These are phyloP conservation scores for Brachypodium distachyon DNA, from an alignment of 202 grass and related monocot genomes.

Conservation along the genomic window DNA sequence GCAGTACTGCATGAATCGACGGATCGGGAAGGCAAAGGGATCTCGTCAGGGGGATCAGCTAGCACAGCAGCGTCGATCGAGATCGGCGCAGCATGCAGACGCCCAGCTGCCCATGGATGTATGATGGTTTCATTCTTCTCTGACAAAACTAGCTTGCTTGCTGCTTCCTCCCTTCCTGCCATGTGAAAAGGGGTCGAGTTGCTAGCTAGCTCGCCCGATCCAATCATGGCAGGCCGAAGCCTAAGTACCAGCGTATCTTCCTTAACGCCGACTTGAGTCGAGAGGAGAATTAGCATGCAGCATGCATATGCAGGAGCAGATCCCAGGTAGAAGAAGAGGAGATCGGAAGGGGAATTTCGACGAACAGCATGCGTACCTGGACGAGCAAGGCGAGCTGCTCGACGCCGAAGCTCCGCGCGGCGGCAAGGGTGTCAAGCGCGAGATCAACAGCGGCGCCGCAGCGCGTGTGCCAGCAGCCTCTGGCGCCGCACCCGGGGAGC, in stretches of 20 bases:
- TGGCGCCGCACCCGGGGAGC: constrained; percentile 54
- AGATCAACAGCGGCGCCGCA: constrained; percentile 96
- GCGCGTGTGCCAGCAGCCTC: constrained; percentile 96
- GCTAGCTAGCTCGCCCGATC: too few species aligned
- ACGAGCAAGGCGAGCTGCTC: constrained; percentile 85
- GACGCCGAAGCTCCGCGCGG: constrained; percentile 87
- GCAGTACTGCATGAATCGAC: constrained; percentile 25
- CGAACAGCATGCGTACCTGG: too few species aligned
- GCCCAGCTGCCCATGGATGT: too few species aligned
- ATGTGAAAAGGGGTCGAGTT: not conserved
- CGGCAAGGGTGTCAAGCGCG: constrained; percentile 90
- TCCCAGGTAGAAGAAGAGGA: not conserved
- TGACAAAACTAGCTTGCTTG: not conserved
- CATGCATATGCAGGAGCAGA: not conserved
- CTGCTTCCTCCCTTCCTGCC: not conserved
- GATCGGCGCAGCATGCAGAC: not conserved
- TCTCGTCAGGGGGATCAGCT: constrained; percentile 16
- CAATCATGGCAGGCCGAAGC: constrained; percentile 9
- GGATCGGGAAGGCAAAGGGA: constrained; percentile 33
- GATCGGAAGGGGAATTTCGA: too few species aligned
- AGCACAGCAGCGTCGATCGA: not conserved
- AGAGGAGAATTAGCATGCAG: too few species aligned
- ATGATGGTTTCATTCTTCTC: not conserved
- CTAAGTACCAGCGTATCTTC: too few species aligned
- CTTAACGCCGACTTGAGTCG: too few species aligned